These are phyloP conservation scores for Cutaneotrichosporon sp. DNA, from an alignment of 1,284 basidiomycete species.

Conservation along the genomic window DNA sequence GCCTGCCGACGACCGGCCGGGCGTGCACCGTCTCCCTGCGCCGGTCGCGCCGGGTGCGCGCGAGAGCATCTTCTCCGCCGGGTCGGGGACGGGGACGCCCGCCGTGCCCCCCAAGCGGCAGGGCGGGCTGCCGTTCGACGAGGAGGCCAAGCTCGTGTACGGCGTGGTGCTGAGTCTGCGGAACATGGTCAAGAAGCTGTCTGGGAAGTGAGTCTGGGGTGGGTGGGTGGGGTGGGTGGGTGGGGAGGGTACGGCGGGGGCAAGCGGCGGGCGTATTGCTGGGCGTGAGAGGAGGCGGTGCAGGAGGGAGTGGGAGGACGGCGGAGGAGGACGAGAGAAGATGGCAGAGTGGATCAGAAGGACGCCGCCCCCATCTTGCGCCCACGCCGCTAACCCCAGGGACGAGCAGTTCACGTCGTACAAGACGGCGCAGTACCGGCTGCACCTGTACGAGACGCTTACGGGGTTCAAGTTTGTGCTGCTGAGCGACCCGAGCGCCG, in stretches of 20 bases:
- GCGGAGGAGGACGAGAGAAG: background rate
- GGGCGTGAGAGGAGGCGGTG: no score
- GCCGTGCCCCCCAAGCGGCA: slow-evolving; percentile 7
- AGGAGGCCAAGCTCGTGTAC: slow-evolving; percentile 97
- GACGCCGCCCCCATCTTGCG: no score
- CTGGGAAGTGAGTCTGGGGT: slow-evolving; percentile 74
- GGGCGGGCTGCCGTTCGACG: slow-evolving; percentile 76
- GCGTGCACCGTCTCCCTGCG: slow-evolving; percentile 64
- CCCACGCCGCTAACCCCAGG: slow-evolving; percentile 53
- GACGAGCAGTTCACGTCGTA: slow-evolving; percentile 90
- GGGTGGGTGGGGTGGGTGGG: no score
- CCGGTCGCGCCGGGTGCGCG: slow-evolving; percentile 20
- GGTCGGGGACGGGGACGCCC: slow-evolving; percentile 1
- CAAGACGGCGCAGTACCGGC: slow-evolving; percentile 86
- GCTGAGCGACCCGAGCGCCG: slow-evolving; percentile 80
- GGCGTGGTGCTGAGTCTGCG: slow-evolving; percentile 89
- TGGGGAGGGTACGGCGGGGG: background rate
- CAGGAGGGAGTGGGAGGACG: no score
- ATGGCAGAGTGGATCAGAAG: no score
- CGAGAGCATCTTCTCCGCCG: slow-evolving; percentile 38
- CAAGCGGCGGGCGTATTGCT: no score
- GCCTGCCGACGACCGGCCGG: slow-evolving; percentile 65
- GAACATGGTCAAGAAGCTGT: slow-evolving; percentile 94
- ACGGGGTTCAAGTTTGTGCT: slow-evolving; percentile 96
- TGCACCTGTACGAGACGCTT: slow-evolving; percentile 88